Evolutionary conservation across 192 early-diverging fungal genomes (phyloP), one percentile per base, ranked within the genome.

Genomic region (Coemansia furcata): DNA sequence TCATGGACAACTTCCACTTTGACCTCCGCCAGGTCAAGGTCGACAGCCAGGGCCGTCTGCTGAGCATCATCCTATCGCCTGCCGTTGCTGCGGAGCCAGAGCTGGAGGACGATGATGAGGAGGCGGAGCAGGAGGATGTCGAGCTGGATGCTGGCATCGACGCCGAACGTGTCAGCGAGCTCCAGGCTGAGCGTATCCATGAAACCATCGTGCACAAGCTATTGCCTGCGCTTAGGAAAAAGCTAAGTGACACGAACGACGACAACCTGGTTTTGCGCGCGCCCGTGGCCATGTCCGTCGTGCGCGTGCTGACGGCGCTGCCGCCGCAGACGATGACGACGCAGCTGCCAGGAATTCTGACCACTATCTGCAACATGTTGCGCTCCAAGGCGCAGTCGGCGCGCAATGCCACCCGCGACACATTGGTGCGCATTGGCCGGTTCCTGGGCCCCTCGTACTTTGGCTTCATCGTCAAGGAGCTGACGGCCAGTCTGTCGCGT

Each of bases 1-100:
- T 98, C 33, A 67, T 98, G 63, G 95, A 98, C 60, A 86, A 80
- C 46, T 98, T 98, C 87, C 94, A 98, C 76, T 99, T 97, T 82
- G 89, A 94, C 61, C 72, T 95, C 37, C 84, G 87, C 33, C 63
- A 83, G 30, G 83, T 89, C 14, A 69, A 87, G 15, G 82, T 89
- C 9, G 85, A 86, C 54, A 60, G 68, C 26, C 35, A 49, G 8
- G 79, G 79, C 3, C 67, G 65, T 3, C 47, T 70, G 44, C 55
- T 71, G 57, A 71, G 66, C 49, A 73, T 6, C 61, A 59, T 12
- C 54, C 54, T 30, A 63, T 7, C 21, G 6, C n/a, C 17, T 0
- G 40, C 40, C 23, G 30, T 3, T 14, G 68, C 58, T 1, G 61
- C 32, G 4, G 54, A 35, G 42, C 49, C 69, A 23, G 68, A 69